Conservation (phyloP, 2,329 filamentous ascomycete species). For the Bipolaris gigantea region DNA sequence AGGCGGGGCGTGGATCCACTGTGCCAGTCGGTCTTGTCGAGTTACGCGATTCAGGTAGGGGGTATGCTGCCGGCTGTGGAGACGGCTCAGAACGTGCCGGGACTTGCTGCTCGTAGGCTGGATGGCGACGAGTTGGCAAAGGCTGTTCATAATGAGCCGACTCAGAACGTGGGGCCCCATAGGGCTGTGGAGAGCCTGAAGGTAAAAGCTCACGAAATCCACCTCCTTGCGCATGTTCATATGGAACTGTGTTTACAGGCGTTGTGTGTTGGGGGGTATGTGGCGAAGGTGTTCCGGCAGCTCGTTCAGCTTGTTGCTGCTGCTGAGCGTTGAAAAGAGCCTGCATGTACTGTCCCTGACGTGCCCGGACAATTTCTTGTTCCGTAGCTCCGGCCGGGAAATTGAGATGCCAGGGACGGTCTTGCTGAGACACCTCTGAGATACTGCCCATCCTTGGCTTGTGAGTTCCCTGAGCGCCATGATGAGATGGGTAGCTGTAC, state of each 20-base stretch:
- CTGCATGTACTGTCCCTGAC: conserved; percentile 41
- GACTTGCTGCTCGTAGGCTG: conserved; percentile 27
- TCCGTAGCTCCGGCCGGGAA: conserved; percentile 41
- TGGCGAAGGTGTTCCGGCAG: conserved; percentile 37
- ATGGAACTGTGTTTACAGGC: conserved; percentile 14
- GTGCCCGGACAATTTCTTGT: conserved; percentile 43
- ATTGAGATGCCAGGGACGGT: conserved; percentile 40
- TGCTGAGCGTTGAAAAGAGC: conserved; percentile 39
- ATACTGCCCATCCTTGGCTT: conserved; percentile 44
- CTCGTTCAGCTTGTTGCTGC: conserved; percentile 37
- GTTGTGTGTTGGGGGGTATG: conserved; percentile 26
- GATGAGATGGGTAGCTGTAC: conserved; percentile 9
- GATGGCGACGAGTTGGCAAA: conserved; percentile 7
- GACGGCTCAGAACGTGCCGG: conserved; percentile 25
- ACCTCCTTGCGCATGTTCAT: conserved; percentile 22
- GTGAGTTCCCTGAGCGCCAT: conserved; percentile 24
- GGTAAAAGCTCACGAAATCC: conserved; percentile 43
- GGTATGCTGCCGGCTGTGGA: conserved; percentile 28
- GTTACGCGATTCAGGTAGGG: conserved; percentile 31
- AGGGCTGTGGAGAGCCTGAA: conserved; percentile 34
- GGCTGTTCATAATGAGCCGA: conserved; percentile 15
- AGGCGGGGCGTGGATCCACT: conserved; percentile 32
- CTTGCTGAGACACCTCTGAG: conserved; percentile 33
- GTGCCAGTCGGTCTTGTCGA: conserved; percentile 22
- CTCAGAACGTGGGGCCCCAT: conserved; percentile 18